Evolutionary conservation across 495 filamentous ascomycete genomes (phyloP).

Genomic region (Pyronema omphalodes): DNA sequence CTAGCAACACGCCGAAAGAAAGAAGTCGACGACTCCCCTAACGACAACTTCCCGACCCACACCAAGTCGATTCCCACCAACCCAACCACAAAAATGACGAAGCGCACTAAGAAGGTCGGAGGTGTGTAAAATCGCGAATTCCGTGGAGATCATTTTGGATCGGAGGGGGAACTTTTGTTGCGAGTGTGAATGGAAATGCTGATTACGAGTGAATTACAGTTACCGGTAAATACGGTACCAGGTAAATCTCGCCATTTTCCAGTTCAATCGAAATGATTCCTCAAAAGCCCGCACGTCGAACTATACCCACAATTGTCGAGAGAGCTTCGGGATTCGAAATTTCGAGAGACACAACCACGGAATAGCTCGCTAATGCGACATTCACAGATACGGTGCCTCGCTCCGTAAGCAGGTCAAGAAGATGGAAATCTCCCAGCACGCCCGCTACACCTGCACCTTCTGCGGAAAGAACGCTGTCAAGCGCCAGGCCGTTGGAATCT

Average conservation of each 20-base stretch:
- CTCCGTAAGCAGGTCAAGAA: constrained; percentile 99
- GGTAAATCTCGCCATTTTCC: constrained; percentile 30
- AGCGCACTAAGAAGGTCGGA: constrained; percentile 98
- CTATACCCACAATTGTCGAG: constrained; percentile 16
- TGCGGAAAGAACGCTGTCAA: constrained; percentile 93
- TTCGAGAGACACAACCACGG: constrained; percentile 8
- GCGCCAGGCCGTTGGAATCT: constrained; percentile 84
- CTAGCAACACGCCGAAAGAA: constrained; percentile 1
- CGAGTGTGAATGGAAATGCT: background rate
- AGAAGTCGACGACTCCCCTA: constrained; percentile 10
- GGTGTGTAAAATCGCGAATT: constrained; percentile 28
- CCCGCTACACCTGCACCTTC: constrained; percentile 82
- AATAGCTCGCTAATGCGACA: constrained; percentile 1
- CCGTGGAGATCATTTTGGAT: background rate
- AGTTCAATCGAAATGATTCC: background rate
- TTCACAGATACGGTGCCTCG: constrained; percentile 82
- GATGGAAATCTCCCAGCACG: constrained; percentile 97
- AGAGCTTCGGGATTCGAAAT: constrained; percentile 14
- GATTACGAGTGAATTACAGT: constrained; percentile 23
- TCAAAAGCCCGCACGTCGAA: background rate
- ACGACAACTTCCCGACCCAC: constrained; percentile 7
- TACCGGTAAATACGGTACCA: constrained; percentile 52
- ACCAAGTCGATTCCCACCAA: background rate
- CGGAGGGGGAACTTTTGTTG: background rate
- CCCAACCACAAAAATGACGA: constrained; percentile 59